These are phyloP conservation scores for Coemansia guatemalensis DNA, from an alignment of 192 early-diverging fungal species.

Conservation along the genomic window DNA sequence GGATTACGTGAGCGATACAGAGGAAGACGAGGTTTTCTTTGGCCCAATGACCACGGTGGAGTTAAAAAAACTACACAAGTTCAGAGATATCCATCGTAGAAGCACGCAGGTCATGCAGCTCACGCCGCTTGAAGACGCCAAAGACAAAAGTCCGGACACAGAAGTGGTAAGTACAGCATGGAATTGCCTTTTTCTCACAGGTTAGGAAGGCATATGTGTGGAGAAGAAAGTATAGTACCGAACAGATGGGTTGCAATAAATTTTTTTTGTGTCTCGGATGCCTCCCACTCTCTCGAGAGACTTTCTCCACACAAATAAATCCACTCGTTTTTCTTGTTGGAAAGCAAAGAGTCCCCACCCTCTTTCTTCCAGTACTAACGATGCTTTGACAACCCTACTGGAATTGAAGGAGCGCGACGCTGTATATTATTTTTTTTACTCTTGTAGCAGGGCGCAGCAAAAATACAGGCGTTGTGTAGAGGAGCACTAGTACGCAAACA, in stretches of 20 bases:
- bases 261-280: not conserved
- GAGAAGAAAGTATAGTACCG: not conserved
- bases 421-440: not conserved
- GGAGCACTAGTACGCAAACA: constrained; percentile 4
- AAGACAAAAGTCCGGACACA: not conserved
- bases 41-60: constrained; percentile 31
- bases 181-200: not conserved
- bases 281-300: no score
- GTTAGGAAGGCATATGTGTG: not conserved
- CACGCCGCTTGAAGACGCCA: constrained; percentile 9
- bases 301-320: no score
- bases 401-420: no score
- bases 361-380: not conserved
- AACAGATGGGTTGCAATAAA: not conserved
- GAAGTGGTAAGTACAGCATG: not conserved
- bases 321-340: no score
- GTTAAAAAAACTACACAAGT: constrained; percentile 19
- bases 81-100: constrained; percentile 17
- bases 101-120: constrained; percentile 25
- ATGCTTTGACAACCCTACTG: no score
- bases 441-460: constrained; percentile 10
- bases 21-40: constrained; percentile 49
- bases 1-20: constrained; percentile 9
- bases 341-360: no score
- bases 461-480: constrained; percentile 14